Base-by-base conservation (phyloP, 306 rosid genomes). In the Lotus japonicus region DNA sequence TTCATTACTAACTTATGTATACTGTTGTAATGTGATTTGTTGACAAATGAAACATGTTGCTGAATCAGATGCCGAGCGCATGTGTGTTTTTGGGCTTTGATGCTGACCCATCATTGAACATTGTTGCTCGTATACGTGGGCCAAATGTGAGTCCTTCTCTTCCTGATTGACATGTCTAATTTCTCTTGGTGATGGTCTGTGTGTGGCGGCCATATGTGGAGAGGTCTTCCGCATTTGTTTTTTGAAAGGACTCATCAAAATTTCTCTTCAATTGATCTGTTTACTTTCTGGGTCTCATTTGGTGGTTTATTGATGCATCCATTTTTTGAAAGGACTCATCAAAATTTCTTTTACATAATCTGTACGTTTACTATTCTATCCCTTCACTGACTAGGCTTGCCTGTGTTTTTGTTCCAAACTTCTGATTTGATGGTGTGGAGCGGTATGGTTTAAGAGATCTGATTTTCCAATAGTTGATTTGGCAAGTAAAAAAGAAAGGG, bases 61-160 rank as follows among this genome's bases (percentile, higher is more conserved):
- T 63, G 67, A 67, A 57, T 68, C 81, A 94, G 95, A 76, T 77
- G 72, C 70, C 70, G 21, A 87, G 79, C 82, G 56, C 83, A 7
- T 76, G 87, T 72, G 90, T 86, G 17, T 88, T 85, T 78, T 66
- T 94, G 90, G 97, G 99, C 51, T 90, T 94, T 82, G 95, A 88
- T 41, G 84, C 88, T 64, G 95, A 88, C 68, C 95, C 86, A 33
- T 94, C 95, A 38, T 66, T 84, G 77, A 86, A 85, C 67, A 88
- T 94, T 79, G 86, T 86, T 72, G 84, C 95, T 60, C 89, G 90
- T 62, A 86, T 94, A 68, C 88, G 87, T n/a, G 99, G 99, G 66
- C 99, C 97, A 84, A 94, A 81, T 76, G 99, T 94, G 74, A 85
- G 99, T 59, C 76, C 57, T 43, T 70, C 55, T 21, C 36, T 41